Conservation (phyloP, 2,329 filamentous ascomycete species). For the Xylaria hypoxylon region DNA sequence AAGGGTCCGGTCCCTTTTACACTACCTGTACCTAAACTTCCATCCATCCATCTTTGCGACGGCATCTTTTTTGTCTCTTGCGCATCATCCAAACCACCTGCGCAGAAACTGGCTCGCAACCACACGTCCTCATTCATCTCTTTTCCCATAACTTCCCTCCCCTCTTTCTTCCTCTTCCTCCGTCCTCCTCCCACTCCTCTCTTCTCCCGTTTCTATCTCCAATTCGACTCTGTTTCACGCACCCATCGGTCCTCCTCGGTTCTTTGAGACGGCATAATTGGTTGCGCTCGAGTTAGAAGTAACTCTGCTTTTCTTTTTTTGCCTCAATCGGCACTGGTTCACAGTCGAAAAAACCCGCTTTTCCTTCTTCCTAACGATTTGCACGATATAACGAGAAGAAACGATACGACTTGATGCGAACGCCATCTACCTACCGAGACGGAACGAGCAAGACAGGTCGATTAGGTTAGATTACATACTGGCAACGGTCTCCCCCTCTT, state of each 20-base stretch:
- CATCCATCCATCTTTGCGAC: slow-evolving; percentile 34
- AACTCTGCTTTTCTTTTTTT: slow-evolving; percentile 1
- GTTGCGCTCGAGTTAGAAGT: slow-evolving; percentile 25
- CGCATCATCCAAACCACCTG: slow-evolving; percentile 31
- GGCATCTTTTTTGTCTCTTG: slow-evolving; percentile 25
- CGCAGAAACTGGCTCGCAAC: slow-evolving; percentile 25
- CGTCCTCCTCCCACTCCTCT: neutral
- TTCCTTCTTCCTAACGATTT: slow-evolving; percentile 34
- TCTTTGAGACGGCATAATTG: neutral
- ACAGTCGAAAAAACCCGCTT: neutral
- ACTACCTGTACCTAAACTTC: neutral
- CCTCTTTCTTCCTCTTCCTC: neutral
- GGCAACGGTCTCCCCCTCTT: slow-evolving; percentile 32
- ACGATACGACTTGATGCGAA: slow-evolving; percentile 35
- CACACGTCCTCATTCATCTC: slow-evolving; percentile 17
- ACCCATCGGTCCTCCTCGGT: neutral
- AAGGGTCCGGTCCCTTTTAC: neutral
- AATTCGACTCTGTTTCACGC: slow-evolving; percentile 8
- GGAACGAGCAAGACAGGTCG: slow-evolving; percentile 24
- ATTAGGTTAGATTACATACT: slow-evolving; percentile 37
- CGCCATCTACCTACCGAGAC: slow-evolving; percentile 20
- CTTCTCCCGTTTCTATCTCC: neutral
- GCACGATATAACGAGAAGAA: slow-evolving; percentile 40
- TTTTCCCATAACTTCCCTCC: neutral
- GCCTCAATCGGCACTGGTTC: neutral